Base-by-base conservation (phyloP, 305 asterid species). In the Ajuga reptans region DNA sequence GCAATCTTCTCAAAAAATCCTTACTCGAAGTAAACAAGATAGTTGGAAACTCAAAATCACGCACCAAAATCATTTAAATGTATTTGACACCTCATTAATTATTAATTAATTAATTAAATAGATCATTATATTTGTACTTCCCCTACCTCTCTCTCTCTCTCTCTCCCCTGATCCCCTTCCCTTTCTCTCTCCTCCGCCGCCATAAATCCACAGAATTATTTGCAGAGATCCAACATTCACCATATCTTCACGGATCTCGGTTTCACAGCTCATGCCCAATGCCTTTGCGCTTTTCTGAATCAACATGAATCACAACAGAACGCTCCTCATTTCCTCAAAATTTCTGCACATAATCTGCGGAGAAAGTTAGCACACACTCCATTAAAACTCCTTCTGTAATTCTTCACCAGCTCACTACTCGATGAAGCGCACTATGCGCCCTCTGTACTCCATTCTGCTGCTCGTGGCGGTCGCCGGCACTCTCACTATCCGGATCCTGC, bases 381-480 rank as follows among this genome's bases (percentile, higher is more conserved):
- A 10, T 15, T 29, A 16, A 69, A 73, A 52, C n/a, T 61, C 67
- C 57, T 36, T n/a, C 31, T 69, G 56, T 41, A 5, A 47, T n/a
- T 55, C 55, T 2, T 14, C 58, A 15, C 46, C 42, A 27, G 17
- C 66, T 55, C 64, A 18, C 34, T 1, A 41, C 70, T 58, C 75
- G 69, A 84, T 92, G 96, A 86, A 89, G 85, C 87, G 81, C 56
- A 59, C 79, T 17, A 68, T 86, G 72, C 85, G 84, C 37, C 93
- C 93, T 29, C 77, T 86, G 34, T 75, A 75, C 85, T 83, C 85
- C 74, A 37, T 80, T 41, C 50, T 88, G 61, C 76, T 92, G 34
- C 66, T 92, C 64, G 42, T 83, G 46, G 77, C 76, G 37, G 73
- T 83, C 27, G 86, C 86, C 3, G 83, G 64, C 14, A 79, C 84